Evolutionary conservation across 2,329 filamentous ascomycete genomes (phyloP).

Genomic region (Epichloe coenophiala): DNA sequence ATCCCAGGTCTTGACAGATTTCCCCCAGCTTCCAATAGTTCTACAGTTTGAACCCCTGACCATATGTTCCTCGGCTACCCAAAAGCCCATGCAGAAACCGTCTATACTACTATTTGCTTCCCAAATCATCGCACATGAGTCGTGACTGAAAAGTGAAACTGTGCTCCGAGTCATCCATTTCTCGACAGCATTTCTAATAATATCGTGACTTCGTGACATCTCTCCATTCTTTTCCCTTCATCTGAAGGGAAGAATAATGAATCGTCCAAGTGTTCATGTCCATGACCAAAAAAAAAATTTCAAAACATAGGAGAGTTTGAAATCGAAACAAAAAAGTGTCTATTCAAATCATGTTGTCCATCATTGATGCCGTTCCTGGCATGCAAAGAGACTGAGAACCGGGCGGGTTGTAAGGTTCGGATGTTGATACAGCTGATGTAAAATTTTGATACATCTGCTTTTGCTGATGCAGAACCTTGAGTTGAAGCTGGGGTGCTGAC

Average conservation of each 20-base stretch:
- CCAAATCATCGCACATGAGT: background rate
- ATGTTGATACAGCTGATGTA: background rate
- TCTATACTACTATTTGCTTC: background rate
- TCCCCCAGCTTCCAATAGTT: background rate
- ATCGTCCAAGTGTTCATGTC: background rate
- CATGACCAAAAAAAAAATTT: background rate
- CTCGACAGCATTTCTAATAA: background rate
- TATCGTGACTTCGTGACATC: conserved; percentile 1
- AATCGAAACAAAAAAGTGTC: background rate
- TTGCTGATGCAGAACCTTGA: conserved; percentile 1
- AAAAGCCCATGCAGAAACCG: background rate
- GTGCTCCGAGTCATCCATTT: background rate
- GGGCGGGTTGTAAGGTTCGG: background rate
- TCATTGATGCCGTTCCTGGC: background rate
- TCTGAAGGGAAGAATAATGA: background rate
- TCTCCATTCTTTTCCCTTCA: background rate
- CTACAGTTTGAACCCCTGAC: background rate
- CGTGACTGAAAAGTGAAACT: background rate
- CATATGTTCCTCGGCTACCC: background rate
- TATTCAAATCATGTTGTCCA: conserved; percentile 3
- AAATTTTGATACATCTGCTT: conserved; percentile 1
- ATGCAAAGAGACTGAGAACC: background rate
- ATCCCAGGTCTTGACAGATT: background rate
- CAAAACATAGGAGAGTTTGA: background rate
- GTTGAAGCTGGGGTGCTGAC: conserved; percentile 4